Percentiles rank a stretch among this genome's conserved stretches.
Evolutionary conservation across 2,329 filamentous ascomycete species (phyloP).

Genomic region (Daldinia sp.): DNA sequence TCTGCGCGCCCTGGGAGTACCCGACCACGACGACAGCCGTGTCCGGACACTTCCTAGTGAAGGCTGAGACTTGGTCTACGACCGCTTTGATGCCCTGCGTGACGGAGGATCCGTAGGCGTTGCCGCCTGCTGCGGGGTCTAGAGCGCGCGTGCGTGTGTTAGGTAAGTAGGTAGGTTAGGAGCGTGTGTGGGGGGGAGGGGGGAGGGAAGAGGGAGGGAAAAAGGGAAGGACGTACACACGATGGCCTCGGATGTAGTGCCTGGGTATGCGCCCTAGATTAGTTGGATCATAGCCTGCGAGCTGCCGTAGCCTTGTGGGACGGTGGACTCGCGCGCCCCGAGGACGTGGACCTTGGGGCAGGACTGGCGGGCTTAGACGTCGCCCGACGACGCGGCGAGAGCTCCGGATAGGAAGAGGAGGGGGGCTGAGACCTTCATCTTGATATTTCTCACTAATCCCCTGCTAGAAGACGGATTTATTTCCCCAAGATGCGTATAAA

Average conservation of each 20-base stretch:
- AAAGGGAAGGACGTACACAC: background rate
- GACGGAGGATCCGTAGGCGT: background rate
- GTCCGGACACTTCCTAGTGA: conserved; percentile 66
- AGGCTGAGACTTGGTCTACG: conserved; percentile 66
- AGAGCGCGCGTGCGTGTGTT: background rate
- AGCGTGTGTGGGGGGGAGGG: too few species aligned
- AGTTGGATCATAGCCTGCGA: background rate
- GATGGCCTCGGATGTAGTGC: background rate
- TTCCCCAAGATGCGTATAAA: too few species aligned
- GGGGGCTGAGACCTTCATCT: background rate
- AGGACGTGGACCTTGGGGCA: background rate
- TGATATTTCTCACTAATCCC: background rate
- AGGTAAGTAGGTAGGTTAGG: background rate
- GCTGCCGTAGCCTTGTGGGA: background rate
- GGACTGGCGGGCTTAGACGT: background rate
- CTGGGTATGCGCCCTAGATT: background rate
- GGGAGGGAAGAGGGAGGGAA: too few species aligned
- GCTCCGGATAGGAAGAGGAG: background rate
- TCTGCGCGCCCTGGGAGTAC: conserved; percentile 74
- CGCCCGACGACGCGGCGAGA: background rate
- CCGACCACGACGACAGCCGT: conserved; percentile 71
- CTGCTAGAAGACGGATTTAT: too few species aligned
- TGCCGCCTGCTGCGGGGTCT: conserved; percentile 6
- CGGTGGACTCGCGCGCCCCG: background rate
- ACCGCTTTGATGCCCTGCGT: conserved; percentile 50